Conservation (phyloP, 2,329 filamentous ascomycete species). For the Epichloe uncinata region DNA sequence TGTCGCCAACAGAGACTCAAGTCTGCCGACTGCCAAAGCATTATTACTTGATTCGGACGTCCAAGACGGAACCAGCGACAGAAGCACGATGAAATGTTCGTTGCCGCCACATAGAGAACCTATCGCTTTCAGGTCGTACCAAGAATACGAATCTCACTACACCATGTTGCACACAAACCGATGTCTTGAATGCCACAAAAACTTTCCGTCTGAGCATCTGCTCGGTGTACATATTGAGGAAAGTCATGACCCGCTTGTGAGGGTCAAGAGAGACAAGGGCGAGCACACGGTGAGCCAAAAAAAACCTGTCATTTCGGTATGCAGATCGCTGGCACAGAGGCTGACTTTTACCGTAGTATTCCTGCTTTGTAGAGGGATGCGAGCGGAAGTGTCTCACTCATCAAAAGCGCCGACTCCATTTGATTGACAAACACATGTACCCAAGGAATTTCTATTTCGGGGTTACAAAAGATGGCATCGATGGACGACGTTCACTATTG, state of each 20-base stretch:
- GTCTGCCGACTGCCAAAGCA: constrained; percentile 36
- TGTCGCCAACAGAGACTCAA: constrained; percentile 6
- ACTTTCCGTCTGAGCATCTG: constrained; percentile 75
- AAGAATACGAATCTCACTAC: constrained; percentile 83
- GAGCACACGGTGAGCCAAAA: constrained; percentile 64
- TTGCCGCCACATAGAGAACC: constrained; percentile 66
- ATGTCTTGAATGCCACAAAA: constrained; percentile 78
- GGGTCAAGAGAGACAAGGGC: constrained; percentile 59
- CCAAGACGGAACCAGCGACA: constrained; percentile 19
- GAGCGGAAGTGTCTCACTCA: constrained; percentile 72
- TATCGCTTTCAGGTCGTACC: constrained; percentile 58
- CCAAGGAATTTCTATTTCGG: constrained; percentile 80
- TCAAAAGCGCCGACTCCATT: constrained; percentile 73
- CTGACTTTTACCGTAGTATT: constrained; percentile 41
- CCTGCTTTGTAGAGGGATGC: constrained; percentile 82
- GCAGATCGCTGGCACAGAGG: background rate
- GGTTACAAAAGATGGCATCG: constrained; percentile 76
- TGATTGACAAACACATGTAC: constrained; percentile 91
- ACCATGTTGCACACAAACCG: constrained; percentile 67
- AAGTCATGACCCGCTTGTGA: constrained; percentile 71
- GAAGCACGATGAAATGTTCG: constrained; percentile 58
- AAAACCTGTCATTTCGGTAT: background rate
- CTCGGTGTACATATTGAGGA: constrained; percentile 80
- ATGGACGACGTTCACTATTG: constrained; percentile 68
- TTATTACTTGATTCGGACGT: constrained; percentile 40